Conservation (phyloP, 2,329 filamentous ascomycete genomes). For the Lachnellula occidentalis region DNA sequence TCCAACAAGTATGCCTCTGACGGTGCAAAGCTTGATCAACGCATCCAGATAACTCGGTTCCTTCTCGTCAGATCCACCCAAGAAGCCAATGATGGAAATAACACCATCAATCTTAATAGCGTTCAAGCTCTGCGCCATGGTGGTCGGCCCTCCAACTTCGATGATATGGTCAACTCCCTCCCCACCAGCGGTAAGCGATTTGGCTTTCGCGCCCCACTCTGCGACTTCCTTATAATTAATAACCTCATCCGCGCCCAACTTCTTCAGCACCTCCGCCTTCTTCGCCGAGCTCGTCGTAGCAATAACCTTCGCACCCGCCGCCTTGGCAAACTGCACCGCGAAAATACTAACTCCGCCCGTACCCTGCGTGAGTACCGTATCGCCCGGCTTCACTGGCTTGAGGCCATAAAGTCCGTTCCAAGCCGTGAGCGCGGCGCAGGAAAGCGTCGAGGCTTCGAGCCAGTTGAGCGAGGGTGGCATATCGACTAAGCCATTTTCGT, state of each 20-base stretch:
- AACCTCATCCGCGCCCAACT: constrained; percentile 38
- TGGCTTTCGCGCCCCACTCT: constrained; percentile 37
- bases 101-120: constrained; percentile 38
- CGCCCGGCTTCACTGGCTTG: constrained; percentile 31
- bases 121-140: constrained; percentile 37
- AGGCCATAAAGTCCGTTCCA: constrained; percentile 54
- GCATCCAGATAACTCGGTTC: constrained; percentile 29
- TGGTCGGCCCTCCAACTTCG: constrained; percentile 38
- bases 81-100: constrained; percentile 36
- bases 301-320: constrained; percentile 37
- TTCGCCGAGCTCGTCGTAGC: constrained; percentile 36
- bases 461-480: constrained; percentile 46
- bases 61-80: constrained; percentile 27
- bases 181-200: constrained; percentile 32
- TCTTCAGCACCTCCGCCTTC: constrained; percentile 35
- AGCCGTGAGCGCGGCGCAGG: constrained; percentile 48
- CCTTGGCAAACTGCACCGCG: constrained; percentile 37
- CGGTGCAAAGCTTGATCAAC: constrained; percentile 34
- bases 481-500: constrained; percentile 53
- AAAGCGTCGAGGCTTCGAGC: constrained; percentile 43
- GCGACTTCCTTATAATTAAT: constrained; percentile 39
- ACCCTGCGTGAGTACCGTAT: constrained; percentile 38
- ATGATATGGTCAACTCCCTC: constrained; percentile 39
- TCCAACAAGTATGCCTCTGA: constrained; percentile 43
- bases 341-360: constrained; percentile 39